phyloP scores from a whole-genome alignment of 1,284 basidiomycete species.

The Paramarasmius palmivorus region DNA sequence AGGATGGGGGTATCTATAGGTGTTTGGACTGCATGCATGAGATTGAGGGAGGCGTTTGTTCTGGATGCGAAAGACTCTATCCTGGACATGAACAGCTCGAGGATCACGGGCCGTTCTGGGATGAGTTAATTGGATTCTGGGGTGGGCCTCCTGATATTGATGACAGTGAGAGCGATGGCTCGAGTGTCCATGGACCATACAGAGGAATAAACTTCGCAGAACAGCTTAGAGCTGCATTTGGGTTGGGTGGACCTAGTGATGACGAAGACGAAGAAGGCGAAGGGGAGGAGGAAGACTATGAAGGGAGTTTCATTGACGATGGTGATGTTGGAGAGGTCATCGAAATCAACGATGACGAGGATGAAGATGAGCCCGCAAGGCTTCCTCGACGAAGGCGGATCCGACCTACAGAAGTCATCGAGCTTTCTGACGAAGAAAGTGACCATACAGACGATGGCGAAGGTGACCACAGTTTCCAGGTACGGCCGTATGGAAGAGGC shows the following conservation, averaged over 20 bases:
- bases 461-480: background rate
- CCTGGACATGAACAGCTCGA: constrained; percentile 40
- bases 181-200: too few relatives aligned
- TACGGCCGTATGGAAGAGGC: background rate
- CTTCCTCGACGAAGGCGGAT: background rate
- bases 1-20: constrained; percentile 72
- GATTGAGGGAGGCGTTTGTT: constrained; percentile 66
- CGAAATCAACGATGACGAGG: constrained; percentile 13
- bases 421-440: constrained; percentile 3
- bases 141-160: constrained; percentile 12
- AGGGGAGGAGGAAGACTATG: constrained; percentile 41
- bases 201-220: background rate
- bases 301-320: constrained; percentile 56
- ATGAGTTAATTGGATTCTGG: constrained; percentile 24
- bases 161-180: constrained; percentile 10
- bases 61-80: constrained; percentile 58
- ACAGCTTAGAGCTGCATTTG: background rate
- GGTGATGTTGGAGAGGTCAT: constrained; percentile 21
- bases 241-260: background rate
- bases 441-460: background rate
- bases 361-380: constrained; percentile 9
- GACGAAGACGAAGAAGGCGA: constrained; percentile 27
- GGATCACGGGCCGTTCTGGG: constrained; percentile 31
- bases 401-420: constrained; percentile 7
- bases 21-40: constrained; percentile 76